phyloP scores from a whole-genome alignment of 768 basidiomycete genomes.

The Boletus pseudopeckii region DNA sequence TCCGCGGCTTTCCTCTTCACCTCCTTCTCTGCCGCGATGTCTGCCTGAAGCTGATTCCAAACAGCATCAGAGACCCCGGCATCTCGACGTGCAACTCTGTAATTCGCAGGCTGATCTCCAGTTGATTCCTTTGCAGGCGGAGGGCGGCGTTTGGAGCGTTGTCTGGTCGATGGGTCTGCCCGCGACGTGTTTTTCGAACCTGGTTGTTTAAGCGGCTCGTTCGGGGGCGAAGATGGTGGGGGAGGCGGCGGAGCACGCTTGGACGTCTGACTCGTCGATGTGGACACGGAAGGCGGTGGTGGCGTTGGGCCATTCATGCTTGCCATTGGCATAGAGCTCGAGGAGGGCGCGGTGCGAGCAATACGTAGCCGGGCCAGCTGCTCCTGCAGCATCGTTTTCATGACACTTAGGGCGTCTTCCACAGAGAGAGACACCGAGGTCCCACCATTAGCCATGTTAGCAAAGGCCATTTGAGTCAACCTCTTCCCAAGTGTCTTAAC shows the following conservation, averaged over 20 bases:
- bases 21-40: slow-evolving; percentile 26
- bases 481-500: slow-evolving; percentile 51
- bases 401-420: slow-evolving; percentile 30
- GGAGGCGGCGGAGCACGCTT: slow-evolving; percentile 22
- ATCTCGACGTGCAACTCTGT: slow-evolving; percentile 37
- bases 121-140: neutral
- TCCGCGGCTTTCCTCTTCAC: slow-evolving; percentile 17
- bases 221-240: slow-evolving; percentile 4
- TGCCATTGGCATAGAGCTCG: slow-evolving; percentile 16
- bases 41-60: slow-evolving; percentile 50
- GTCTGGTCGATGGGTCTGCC: neutral
- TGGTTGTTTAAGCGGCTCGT: slow-evolving; percentile 7
- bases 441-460: slow-evolving; percentile 18
- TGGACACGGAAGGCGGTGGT: slow-evolving; percentile 19
- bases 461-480: slow-evolving; percentile 43
- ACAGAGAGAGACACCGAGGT: slow-evolving; percentile 23
- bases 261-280: slow-evolving; percentile 17
- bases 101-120: slow-evolving; percentile 4
- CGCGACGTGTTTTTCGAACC: neutral
- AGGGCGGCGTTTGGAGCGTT: neutral
- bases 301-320: slow-evolving; percentile 20
- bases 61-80: slow-evolving; percentile 49
- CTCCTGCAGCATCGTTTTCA: slow-evolving; percentile 20
- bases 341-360: neutral
- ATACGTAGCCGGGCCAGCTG: slow-evolving; percentile 20